Evolutionary conservation across 768 basidiomycete species (phyloP), one percentile per base, ranked within the genome.

Genomic region (Daedaleopsis nitida): DNA sequence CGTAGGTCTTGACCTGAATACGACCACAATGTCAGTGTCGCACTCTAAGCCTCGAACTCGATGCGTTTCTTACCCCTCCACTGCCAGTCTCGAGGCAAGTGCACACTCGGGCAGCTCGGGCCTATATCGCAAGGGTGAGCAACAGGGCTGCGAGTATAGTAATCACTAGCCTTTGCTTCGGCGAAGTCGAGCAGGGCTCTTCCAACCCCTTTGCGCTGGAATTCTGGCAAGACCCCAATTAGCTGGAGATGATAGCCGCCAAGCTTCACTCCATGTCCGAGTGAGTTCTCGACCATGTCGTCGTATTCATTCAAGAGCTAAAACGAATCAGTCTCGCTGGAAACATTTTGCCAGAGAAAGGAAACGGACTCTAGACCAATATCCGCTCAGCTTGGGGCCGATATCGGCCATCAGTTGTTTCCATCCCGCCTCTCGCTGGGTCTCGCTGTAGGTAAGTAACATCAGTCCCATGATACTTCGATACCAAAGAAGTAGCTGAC

Each of bases 361-460:
- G 14, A 5, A 16, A 56, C 55, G 37, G 13, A 60, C 59, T 37
- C 45, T 45, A 5, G 39, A 14, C 63, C 63, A 64, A 58, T 59
- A 64, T 3, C 53, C 55, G 19, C 32, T 42, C 14, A 47, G 50
- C 51, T 60, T 38, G 2, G 17, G 51, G 1, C 37, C 49, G 19
- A 64, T 38, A 10, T 51, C 34, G 4, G 27, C 50, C 47, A 64
- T 53, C 16, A 64, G 24, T 21, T 64, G 43, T 23, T 64, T 55
- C 63, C 63, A 64, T 2, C 63, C 63, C 1, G 58, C 59, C 12
- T 64, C 57, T 13, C 55, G 49, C 38, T 64, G 63, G 17, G 53
- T 59, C 14, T 64, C 59, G 16, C 64, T 61, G 51, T 5, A 7
- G 24, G 32, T 39, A 7, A 38, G 32, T 39, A 24, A 37, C 42